phyloP scores from a whole-genome alignment of 345 rosid species.

The Rhodamnia argentea region DNA sequence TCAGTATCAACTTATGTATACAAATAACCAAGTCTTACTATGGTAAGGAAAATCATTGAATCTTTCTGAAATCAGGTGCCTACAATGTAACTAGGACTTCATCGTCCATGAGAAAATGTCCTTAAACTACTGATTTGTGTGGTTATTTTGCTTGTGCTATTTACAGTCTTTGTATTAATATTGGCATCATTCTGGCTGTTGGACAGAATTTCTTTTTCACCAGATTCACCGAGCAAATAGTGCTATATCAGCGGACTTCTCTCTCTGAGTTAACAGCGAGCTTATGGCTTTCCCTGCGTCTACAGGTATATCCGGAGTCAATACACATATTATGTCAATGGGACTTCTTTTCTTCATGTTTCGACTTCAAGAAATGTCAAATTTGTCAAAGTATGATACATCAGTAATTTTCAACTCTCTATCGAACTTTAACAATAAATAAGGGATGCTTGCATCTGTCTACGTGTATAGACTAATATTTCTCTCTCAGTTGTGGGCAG shows the following conservation, averaged over 20 bases:
- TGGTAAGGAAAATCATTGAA: neutral
- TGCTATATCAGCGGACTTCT: slow-evolving; percentile 70
- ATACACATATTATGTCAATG: neutral
- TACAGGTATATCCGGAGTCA: slow-evolving; percentile 50
- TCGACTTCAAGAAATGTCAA: neutral
- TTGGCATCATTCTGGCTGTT: neutral
- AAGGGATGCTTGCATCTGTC: neutral
- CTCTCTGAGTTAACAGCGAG: slow-evolving; percentile 71
- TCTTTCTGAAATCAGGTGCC: neutral
- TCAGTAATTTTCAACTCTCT: neutral
- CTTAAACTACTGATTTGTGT: neutral
- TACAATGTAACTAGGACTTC: neutral
- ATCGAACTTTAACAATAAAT: neutral
- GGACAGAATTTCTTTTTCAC: slow-evolving; percentile 53
- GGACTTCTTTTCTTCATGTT: neutral
- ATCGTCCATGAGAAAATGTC: neutral
- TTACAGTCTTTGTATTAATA: neutral
- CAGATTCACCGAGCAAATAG: slow-evolving; percentile 50
- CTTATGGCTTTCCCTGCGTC: slow-evolving; percentile 96
- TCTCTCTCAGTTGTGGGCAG: slow-evolving; percentile 62
- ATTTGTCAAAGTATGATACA: neutral
- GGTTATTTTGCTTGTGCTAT: neutral
- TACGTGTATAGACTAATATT: neutral
- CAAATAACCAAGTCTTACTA: neutral
- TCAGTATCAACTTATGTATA: neutral